Conservation (phyloP, 768 basidiomycete species). For the Kwoniella dejecticola region DNA sequence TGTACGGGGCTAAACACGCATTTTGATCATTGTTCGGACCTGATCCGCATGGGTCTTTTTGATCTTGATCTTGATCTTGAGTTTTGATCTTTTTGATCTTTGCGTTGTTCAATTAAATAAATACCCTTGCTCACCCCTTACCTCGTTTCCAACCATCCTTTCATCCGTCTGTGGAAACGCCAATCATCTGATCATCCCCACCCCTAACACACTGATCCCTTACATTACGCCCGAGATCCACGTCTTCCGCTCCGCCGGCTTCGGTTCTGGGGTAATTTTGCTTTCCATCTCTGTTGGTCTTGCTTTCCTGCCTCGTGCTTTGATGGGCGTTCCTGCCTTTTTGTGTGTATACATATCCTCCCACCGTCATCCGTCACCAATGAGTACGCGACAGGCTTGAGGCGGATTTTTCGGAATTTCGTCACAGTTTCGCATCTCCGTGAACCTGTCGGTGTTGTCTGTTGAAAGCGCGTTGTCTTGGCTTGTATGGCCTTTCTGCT, state of each 20-base stretch:
- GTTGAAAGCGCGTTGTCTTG: too few relatives aligned
- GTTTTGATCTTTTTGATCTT: not conserved
- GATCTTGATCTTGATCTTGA: slow-evolving; percentile 4
- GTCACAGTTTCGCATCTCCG: too few relatives aligned
- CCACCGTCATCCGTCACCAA: not conserved
- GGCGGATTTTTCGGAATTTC: too few relatives aligned
- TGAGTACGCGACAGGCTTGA: not conserved
- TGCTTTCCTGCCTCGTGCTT: not conserved
- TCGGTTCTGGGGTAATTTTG: not conserved
- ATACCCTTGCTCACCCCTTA: not conserved
- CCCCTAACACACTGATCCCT: not conserved
- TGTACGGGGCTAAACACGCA: too few relatives aligned
- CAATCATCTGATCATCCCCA: not conserved
- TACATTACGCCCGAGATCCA: not conserved
- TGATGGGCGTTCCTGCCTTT: not conserved
- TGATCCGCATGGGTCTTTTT: slow-evolving; percentile 4
- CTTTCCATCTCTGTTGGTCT: not conserved
- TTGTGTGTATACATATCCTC: not conserved
- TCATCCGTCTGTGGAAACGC: not conserved
- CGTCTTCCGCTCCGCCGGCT: not conserved
- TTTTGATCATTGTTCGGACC: not conserved
- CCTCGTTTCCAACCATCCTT: not conserved
- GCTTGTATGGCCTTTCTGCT: too few relatives aligned
- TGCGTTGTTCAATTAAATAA: not conserved
- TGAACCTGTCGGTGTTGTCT: too few relatives aligned